Percentiles rank a stretch among this genome's conserved stretches.
Evolutionary conservation across 2,329 filamentous ascomycete genomes (phyloP).

Genomic region (Clarireedia sp.): DNA sequence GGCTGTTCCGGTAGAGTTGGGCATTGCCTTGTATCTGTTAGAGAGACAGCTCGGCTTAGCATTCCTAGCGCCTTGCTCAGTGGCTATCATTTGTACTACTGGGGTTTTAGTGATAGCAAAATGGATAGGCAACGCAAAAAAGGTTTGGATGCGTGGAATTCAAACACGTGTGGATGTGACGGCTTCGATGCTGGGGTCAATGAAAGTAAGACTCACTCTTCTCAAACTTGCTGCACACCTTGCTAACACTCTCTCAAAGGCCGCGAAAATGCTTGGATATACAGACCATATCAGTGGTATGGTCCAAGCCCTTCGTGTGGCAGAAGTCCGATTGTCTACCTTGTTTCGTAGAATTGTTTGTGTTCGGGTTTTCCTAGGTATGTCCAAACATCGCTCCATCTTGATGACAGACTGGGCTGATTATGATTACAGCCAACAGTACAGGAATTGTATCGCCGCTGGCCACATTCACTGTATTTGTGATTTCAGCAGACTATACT

Average conservation of each 20-base stretch:
- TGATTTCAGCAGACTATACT: conserved; percentile 25
- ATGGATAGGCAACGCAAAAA: conserved; percentile 24
- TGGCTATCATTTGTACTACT: conserved; percentile 25
- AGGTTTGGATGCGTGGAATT: conserved; percentile 26
- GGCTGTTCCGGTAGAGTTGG: conserved; percentile 25
- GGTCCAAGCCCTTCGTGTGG: conserved; percentile 31
- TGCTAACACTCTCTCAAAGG: conserved; percentile 12
- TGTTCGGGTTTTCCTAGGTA: conserved; percentile 18
- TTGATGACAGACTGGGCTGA: not conserved
- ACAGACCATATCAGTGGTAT: conserved; percentile 28
- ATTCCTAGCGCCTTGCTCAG: conserved; percentile 18
- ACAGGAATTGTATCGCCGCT: conserved; percentile 30
- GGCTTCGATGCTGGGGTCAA: conserved; percentile 25
- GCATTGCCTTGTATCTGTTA: conserved; percentile 26
- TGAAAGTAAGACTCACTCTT: conserved; percentile 21
- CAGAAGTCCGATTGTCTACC: conserved; percentile 34
- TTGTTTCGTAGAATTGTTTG: conserved; percentile 31
- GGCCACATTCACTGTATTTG: conserved; percentile 34
- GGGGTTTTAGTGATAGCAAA: conserved; percentile 18
- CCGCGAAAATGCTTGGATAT: conserved; percentile 30
- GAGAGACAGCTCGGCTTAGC: conserved; percentile 25
- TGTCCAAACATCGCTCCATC: not conserved
- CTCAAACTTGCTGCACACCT: not conserved
- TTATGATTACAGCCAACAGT: conserved; percentile 16
- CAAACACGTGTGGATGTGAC: conserved; percentile 27